Base-by-base conservation (phyloP, 306 rosid genomes). In the Datisca glomerata region DNA sequence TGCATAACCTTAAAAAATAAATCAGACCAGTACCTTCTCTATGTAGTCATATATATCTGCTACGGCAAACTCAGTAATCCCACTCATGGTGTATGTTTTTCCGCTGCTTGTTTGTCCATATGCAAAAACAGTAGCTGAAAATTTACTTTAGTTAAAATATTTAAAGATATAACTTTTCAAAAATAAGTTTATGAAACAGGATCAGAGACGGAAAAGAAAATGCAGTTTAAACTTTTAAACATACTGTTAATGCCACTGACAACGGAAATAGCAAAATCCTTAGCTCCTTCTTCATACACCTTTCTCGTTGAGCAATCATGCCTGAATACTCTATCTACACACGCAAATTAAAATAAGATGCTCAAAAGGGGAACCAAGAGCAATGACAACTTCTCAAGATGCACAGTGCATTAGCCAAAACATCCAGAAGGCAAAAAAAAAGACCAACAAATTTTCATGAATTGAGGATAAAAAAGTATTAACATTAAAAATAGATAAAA, bases 201-300 rank as follows among this genome's bases (percentile, higher is more conserved):
- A 49, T 5, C 21, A 69, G 48, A 70, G 70, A 71, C 28, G 11
- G 46, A 45, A 28, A 42, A 25, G 3, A 13, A 25, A 13, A 45
- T 31, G 36, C n/a, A 31, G n/a, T 8, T 31, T 0, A 11, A 6
- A 42, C 7, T 21, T 5, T 33, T 37, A 41, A 47, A 71, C 96
- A 69, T 70, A 85, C 96, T 77, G 63, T 85, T 85, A 50, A 85
- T 72, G 41, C 96, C 96, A 35, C 43, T 59, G 31, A 80, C 89
- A 21, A 85, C 93, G 40, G 96, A 85, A 60, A 85, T 85, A 51
- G 89, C 93, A 43, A 85, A 70, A 59, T 78, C 76, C 63, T 56
- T 65, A 36, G 81, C 80, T 52, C 82, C 96, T 41, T 85, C 89
- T 55, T 85, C 93, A n/a, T 80, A 85, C 20, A 85, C 82, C 66